Base-by-base conservation (phyloP, 2,329 filamentous ascomycete species). In the Metarhizium sp. region DNA sequence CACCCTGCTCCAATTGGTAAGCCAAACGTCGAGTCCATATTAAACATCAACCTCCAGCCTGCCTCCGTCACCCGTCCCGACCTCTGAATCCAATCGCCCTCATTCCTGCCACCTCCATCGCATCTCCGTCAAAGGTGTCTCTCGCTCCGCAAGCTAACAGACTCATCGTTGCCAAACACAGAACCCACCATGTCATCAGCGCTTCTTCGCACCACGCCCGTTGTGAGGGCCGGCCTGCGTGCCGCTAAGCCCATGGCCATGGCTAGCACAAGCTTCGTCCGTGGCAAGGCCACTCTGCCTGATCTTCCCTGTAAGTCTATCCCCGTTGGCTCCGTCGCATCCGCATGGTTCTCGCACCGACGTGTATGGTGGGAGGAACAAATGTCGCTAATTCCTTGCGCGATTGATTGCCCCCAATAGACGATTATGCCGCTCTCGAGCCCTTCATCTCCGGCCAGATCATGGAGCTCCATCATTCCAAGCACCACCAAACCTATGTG, bases 351-450 rank as follows among this genome's bases (percentile, higher is more conserved):
- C 38, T 34, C 38, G 42, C 42, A 45, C 42, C 42, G 10, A 11
- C 42, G 16, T 10, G 5, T 30, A 7, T 10, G 8, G 36, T 40
- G 2, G 30, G 10, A 18, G 5, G 25, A 18, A 7, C 25, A 34
- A 25, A 18, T 5, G 3, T 20, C 7, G 38, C 53, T 54, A 36
- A 54, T 25, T 46, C 2, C 30, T 30, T 34, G 8, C n/a, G n/a
- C 29, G 6, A 49, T 34, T 36, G 18, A 32, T 36, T 13, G 29
- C 29, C 7, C 48, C 30, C 13, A 25, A 2, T 62, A 96, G 92
- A 97, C 71, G 94, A 96, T 80, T 99, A 96, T 73, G 90, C 87
- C 69, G 94, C 92, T 53, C 90, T 99, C 66, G 94, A 99, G 77
- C 83, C 83, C 52, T 69, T 78, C 67, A 84, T 96, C 76, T 92